Evolutionary conservation across 1,284 basidiomycete species (phyloP).

Genomic region (Ceratobasidium sp.): DNA sequence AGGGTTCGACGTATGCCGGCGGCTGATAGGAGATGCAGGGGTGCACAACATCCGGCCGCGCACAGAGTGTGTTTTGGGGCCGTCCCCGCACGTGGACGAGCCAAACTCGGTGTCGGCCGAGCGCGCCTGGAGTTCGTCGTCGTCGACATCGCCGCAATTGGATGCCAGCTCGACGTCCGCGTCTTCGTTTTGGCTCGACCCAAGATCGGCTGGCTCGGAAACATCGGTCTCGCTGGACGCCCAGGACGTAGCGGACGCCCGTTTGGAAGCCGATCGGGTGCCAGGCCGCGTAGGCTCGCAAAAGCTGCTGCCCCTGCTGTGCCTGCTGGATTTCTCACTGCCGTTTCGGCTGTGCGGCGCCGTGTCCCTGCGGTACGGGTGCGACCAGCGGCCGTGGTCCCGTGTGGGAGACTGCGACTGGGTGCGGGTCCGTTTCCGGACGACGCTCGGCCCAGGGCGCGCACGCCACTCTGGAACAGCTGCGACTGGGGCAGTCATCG

Average conservation of each 20-base stretch:
- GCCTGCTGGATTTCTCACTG: slow-evolving; percentile 31
- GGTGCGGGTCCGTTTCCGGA: slow-evolving; percentile 33
- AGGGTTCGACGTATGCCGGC: slow-evolving; percentile 36
- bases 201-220: slow-evolving; percentile 27
- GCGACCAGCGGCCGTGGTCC: slow-evolving; percentile 23
- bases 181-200: slow-evolving; percentile 30
- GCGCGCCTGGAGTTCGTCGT: slow-evolving; percentile 31
- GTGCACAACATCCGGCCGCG: slow-evolving; percentile 29
- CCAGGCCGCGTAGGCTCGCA: slow-evolving; percentile 9
- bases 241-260: slow-evolving; percentile 23
- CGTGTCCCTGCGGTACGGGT: slow-evolving; percentile 31
- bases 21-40: slow-evolving; percentile 37
- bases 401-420: slow-evolving; percentile 27
- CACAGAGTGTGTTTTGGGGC: slow-evolving; percentile 12
- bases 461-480: not conserved
- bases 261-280: slow-evolving; percentile 29
- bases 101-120: slow-evolving; percentile 37
- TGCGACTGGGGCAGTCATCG: slow-evolving; percentile 7
- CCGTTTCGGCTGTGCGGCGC: slow-evolving; percentile 11
- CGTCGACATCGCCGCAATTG: slow-evolving; percentile 38
- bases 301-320: slow-evolving; percentile 30
- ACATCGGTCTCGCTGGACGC: slow-evolving; percentile 29
- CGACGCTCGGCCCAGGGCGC: not conserved
- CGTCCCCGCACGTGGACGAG: slow-evolving; percentile 38
- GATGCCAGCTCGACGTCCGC: slow-evolving; percentile 33